Conservation (phyloP, 2,329 filamentous ascomycete species). For the Ophiostoma ips region DNA sequence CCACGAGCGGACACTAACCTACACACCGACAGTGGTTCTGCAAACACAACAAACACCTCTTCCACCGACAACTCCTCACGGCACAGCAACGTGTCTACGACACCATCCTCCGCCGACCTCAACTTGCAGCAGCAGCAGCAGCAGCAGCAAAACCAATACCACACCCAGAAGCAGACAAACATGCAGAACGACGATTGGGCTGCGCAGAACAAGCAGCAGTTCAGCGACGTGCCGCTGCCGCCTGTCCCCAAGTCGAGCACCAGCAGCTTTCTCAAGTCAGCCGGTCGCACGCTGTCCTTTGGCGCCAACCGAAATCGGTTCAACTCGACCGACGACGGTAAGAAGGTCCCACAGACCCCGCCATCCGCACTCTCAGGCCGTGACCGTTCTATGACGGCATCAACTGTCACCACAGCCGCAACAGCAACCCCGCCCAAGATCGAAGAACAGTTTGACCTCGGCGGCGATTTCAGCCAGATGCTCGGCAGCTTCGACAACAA, state of each 20-base stretch:
- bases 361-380: slow-evolving; percentile 22
- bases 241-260: slow-evolving; percentile 31
- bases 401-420: slow-evolving; percentile 39
- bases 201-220: slow-evolving; percentile 24
- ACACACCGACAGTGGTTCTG: slow-evolving; percentile 42
- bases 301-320: slow-evolving; percentile 39
- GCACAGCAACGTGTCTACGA: slow-evolving; percentile 48
- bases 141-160: slow-evolving; percentile 3
- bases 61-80: slow-evolving; percentile 47
- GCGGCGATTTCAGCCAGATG: slow-evolving; percentile 45
- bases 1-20: neutral
- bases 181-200: slow-evolving; percentile 25
- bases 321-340: slow-evolving; percentile 23
- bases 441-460: slow-evolving; percentile 36
- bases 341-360: slow-evolving; percentile 18
- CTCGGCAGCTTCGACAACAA: slow-evolving; percentile 40
- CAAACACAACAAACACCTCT: slow-evolving; percentile 45
- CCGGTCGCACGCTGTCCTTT: slow-evolving; percentile 46
- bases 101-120: slow-evolving; percentile 41
- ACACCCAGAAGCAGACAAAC: slow-evolving; percentile 3
- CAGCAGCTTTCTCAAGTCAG: slow-evolving; percentile 40
- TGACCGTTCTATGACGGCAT: slow-evolving; percentile 38
- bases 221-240: slow-evolving; percentile 26
- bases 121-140: slow-evolving; percentile 17
- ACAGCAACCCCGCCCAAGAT: slow-evolving; percentile 38